phyloP scores from a whole-genome alignment of 1,284 basidiomycete species.

The Taiwanofungus camphoratus region DNA sequence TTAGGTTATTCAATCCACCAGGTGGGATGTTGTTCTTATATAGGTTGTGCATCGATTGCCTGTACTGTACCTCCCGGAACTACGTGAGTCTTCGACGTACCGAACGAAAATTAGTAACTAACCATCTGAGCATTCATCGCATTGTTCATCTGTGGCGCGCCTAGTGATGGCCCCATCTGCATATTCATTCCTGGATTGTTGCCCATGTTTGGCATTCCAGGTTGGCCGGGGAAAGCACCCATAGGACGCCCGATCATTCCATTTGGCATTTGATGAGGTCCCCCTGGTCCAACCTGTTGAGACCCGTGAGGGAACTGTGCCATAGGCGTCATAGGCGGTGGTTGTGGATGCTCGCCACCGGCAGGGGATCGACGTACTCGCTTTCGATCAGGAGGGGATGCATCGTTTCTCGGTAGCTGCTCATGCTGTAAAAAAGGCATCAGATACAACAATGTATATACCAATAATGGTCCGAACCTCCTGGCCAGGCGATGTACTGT shows the following conservation, averaged over 20 bases:
- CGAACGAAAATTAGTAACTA: background rate
- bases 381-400: constrained; percentile 61
- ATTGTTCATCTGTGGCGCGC: constrained; percentile 20
- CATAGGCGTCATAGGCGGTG: constrained; percentile 28
- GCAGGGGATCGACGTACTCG: constrained; percentile 50
- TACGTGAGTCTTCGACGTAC: constrained; percentile 6
- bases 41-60: constrained; percentile 30
- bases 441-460: constrained; percentile 8
- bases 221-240: constrained; percentile 28
- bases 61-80: constrained; percentile 24
- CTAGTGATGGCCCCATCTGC: constrained; percentile 18
- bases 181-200: constrained; percentile 29
- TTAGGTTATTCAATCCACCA: constrained; percentile 13
- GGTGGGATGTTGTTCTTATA: constrained; percentile 28
- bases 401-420: constrained; percentile 44
- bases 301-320: constrained; percentile 13
- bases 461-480: constrained; percentile 39
- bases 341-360: constrained; percentile 15
- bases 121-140: constrained; percentile 29
- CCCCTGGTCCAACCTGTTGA: constrained; percentile 17
- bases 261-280: constrained; percentile 17
- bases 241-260: constrained; percentile 26
- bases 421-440: constrained; percentile 37
- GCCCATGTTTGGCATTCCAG: constrained; percentile 26
- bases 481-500: constrained; percentile 64